Base-by-base conservation (phyloP, 2,329 filamentous ascomycete genomes). In the Bipolaris sorokiniana region DNA sequence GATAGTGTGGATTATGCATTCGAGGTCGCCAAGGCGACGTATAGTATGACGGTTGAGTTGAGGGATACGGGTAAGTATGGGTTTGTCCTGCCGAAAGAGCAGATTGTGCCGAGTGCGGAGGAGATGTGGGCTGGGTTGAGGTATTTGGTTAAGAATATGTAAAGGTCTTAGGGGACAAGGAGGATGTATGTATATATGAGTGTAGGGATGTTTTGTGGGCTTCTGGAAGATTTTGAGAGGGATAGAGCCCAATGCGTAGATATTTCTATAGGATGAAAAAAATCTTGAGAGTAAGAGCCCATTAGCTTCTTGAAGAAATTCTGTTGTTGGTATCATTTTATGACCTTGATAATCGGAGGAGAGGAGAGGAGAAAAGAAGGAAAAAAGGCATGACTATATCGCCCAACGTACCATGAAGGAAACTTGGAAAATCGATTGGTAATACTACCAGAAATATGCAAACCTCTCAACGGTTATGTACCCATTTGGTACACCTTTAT, bases 11-110 rank as follows among this genome's bases (percentile, higher is more conserved):
- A 83, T 59, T 82, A 81, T 44, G 76, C 77, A 0, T 71, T 73
- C 51, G 78, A 80, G 56, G 69, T 77, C 4, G 75, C 75, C 0
- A 74, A 76, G 47, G 73, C 81, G 9, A 75, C 76, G 16, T 81
- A 77, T 59, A 76, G 75, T 16, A 83, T 82, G 65, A 81, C 81
- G 1, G 77, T 81, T 16, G 82, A 84, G 72, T 62, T 84, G 58
- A 74, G 81, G 53, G 81, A 83, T 64, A 81, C 77, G 13, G 82
- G 82, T 1, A 63, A 61, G 1, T 76, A 79, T 62, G 82, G 82
- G 0, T 84, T 84, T 57, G 73, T 84, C 9, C 67, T 84, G 58
- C 82, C 82, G 3, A 71, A 80, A 7, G 69, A 67, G 48, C 81
- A 83, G 73, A 84, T 84, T 62, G 33, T 76, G 63, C 81, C 81